Base-by-base conservation (phyloP, 495 filamentous ascomycete species). In the Daldinia decipiens region DNA sequence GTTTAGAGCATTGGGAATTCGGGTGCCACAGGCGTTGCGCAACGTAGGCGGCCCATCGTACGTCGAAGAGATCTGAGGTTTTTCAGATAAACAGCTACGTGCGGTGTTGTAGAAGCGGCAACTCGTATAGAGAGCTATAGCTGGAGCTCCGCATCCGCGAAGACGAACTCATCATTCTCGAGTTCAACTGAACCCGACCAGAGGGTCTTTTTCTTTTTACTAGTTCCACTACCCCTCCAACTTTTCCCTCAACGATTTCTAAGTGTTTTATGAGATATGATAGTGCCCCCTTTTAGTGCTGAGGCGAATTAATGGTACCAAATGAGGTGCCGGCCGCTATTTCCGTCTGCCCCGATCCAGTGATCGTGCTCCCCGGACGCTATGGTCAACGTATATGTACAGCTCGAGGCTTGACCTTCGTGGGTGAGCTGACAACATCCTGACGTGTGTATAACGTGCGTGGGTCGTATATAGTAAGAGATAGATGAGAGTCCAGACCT, bases 361-460 rank as follows among this genome's bases (percentile, higher is more conserved):
- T 73, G 55, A 38, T 58, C 24, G 57, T 59, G 59, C 61, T 45
- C 62, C 52, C 57, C 57, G 57, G 65, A 26, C 38, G 52, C 40
- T 32, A 36, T 51, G 38, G 40, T 47, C 34, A 40, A 50, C 24
- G 36, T 55, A 2, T 24, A 24, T 24, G 21, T 57, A 55, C 45
- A 53, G n/a, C 38, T 56, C 31, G 55, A 65, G 50, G 11, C 43
- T 12, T 19, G 31, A 38, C 34, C 45, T 45, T 62, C 26, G 39
- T 59, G 32, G 15, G 64, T 53, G 59, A 60, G 36, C 45, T 73
- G 70, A 73, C 65, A 67, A 52, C 52, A 73, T 59, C 62, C 70
- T 73, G 70, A 73, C 65, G 65, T 73, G 56, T 57, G 56, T 8
- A 69, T 65, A 68, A 68, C 70, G 70, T 69, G 65, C 70, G 70